Conservation (phyloP, 345 rosid genomes). For the Gossypium anomalum region DNA sequence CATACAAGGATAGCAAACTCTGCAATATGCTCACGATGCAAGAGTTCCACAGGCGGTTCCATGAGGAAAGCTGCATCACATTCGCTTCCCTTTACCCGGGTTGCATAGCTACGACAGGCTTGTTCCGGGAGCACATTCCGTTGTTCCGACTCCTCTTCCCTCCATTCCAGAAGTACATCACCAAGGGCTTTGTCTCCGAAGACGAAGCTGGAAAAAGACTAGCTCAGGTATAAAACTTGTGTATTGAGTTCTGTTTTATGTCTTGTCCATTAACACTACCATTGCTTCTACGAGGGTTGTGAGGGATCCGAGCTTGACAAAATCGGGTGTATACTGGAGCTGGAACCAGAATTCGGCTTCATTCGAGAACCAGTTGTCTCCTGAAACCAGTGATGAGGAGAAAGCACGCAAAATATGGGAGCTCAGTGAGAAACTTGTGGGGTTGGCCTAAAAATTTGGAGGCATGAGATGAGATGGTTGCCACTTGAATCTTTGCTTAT, state of each 20-base stretch:
- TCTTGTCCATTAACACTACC: neutral
- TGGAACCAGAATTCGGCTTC: slow-evolving; percentile 94
- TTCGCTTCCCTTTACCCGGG: slow-evolving; percentile 97
- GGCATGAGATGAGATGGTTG: neutral
- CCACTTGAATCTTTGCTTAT: slow-evolving; percentile 19
- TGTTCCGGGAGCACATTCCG: slow-evolving; percentile 95
- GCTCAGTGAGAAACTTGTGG: slow-evolving; percentile 84
- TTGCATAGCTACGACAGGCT: slow-evolving; percentile 94
- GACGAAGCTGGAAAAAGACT: slow-evolving; percentile 91
- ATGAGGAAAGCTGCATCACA: slow-evolving; percentile 77
- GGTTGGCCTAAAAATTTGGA: slow-evolving; percentile 38
- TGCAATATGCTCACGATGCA: slow-evolving; percentile 98
- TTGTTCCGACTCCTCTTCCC: slow-evolving; percentile 87
- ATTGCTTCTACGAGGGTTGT: slow-evolving; percentile 51
- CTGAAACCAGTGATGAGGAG: slow-evolving; percentile 77
- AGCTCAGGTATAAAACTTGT: slow-evolving; percentile 58
- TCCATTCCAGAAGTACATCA: slow-evolving; percentile 94
- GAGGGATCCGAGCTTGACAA: slow-evolving; percentile 76
- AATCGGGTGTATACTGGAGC: slow-evolving; percentile 93
- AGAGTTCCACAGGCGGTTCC: slow-evolving; percentile 89
- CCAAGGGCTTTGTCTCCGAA: slow-evolving; percentile 93
- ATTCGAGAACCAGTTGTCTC: slow-evolving; percentile 86
- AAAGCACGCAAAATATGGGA: slow-evolving; percentile 98
- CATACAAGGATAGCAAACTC: slow-evolving; percentile 97
- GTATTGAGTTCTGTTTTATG: neutral